Evolutionary conservation across 345 rosid genomes (phyloP).

Genomic region (Eucalyptus melliodora): DNA sequence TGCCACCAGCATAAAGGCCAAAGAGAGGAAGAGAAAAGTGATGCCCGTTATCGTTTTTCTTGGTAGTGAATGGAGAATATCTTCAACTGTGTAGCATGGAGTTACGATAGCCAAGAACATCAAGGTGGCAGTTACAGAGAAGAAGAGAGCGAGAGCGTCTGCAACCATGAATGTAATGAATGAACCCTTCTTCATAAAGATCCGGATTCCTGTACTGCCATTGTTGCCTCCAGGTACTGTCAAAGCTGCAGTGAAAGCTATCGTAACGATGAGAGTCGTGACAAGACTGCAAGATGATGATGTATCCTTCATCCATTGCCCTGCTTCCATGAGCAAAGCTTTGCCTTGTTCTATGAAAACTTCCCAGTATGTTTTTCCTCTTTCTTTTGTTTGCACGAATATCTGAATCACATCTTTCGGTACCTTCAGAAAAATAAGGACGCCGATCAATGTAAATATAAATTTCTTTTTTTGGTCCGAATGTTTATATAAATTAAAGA

Average conservation of each 20-base stretch:
- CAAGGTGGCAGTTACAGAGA: too few relatives aligned
- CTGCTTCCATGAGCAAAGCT: not conserved
- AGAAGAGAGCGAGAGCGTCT: too few relatives aligned
- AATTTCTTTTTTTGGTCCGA: too few relatives aligned
- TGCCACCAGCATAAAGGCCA: too few relatives aligned
- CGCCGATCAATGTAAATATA: not conserved
- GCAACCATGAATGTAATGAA: not conserved
- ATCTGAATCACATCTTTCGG: too few relatives aligned
- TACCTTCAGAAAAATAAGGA: not conserved
- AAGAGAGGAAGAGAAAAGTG: too few relatives aligned
- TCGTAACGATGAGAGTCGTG: not conserved
- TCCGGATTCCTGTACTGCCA: accelerated
- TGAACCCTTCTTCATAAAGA: not conserved
- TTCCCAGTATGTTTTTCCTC: not conserved
- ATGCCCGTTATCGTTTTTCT: too few relatives aligned
- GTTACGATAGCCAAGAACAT: too few relatives aligned
- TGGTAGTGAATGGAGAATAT: too few relatives aligned
- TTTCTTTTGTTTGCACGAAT: too few relatives aligned
- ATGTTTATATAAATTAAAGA: too few relatives aligned
- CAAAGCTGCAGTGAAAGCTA: not conserved
- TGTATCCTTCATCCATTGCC: not conserved
- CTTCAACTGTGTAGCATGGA: too few relatives aligned
- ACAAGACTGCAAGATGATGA: not conserved
- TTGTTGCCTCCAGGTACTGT: not conserved
- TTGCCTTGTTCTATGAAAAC: accelerated